These are phyloP conservation scores for Cephaloascus fragrans DNA, from an alignment of 805 yeast genomes.

Conservation along the genomic window DNA sequence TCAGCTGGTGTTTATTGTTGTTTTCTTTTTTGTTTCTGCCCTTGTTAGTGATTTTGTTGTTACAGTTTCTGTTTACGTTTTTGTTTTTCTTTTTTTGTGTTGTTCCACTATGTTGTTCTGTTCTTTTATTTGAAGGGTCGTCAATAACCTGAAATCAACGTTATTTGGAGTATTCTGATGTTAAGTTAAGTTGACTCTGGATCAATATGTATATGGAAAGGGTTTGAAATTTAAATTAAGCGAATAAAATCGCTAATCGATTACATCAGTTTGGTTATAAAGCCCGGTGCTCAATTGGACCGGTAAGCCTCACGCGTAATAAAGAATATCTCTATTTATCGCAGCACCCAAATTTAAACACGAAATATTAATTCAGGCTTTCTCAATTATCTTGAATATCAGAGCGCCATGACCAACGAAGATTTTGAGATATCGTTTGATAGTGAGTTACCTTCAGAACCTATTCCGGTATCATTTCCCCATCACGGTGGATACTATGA, in stretches of 20 bases:
- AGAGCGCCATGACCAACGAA: neutral
- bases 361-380: neutral
- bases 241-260: too few relatives aligned
- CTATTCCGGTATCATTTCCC: neutral
- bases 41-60: neutral
- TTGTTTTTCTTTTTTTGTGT: neutral
- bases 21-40: slow-evolving; percentile 9
- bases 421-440: neutral
- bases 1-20: slow-evolving; percentile 14
- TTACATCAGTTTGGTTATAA: too few relatives aligned
- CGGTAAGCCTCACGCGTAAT: too few relatives aligned
- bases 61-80: neutral
- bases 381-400: neutral
- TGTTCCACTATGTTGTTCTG: neutral
- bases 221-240: too few relatives aligned
- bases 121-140: neutral
- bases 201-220: too few relatives aligned
- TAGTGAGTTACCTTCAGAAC: neutral
- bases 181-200: too few relatives aligned
- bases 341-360: neutral
- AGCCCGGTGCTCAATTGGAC: too few relatives aligned
- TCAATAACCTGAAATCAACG: neutral
- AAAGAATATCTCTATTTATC: too few relatives aligned
- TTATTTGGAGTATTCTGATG: too few relatives aligned
- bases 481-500: neutral